These are phyloP conservation scores for Elaeis guineensis DNA, from an alignment of 176 grass and related monocot species.

Conservation along the genomic window DNA sequence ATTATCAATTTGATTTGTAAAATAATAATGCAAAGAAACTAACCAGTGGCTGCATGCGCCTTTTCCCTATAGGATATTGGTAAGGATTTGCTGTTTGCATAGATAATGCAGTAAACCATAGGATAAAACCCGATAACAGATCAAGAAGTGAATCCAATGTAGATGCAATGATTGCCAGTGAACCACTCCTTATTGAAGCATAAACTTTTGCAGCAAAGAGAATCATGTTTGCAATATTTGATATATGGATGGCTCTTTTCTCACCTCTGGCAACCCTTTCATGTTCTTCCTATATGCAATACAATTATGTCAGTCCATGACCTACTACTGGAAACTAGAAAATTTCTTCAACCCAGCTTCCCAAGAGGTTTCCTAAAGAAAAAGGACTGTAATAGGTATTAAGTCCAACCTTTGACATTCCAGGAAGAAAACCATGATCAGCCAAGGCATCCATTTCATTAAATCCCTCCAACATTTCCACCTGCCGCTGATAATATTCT, in stretches of 20 bases:
- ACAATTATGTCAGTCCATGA: background rate
- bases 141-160: conserved; percentile 97
- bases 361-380: no score
- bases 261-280: conserved; percentile 76
- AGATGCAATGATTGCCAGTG: conserved; percentile 81
- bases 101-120: conserved; percentile 95
- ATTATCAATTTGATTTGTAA: no score
- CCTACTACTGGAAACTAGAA: no score
- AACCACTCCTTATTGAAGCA: conserved; percentile 83
- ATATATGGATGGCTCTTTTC: conserved; percentile 65
- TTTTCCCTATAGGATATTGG: conserved; percentile 95
- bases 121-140: conserved; percentile 82
- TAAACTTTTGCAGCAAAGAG: conserved; percentile 91
- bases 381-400: background rate
- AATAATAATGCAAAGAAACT: conserved; percentile 16
- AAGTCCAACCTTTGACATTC: conserved; percentile 74
- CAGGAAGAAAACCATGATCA: conserved; percentile 89
- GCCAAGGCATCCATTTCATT: conserved; percentile 94
- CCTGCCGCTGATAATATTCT: conserved; percentile 91
- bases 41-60: conserved; percentile 91
- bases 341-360: background rate
- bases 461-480: conserved; percentile 96
- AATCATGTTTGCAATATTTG: conserved; percentile 93
- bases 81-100: conserved; percentile 98
- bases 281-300: conserved; percentile 52